Evolutionary conservation across 2,329 filamentous ascomycete genomes (phyloP), one percentile per base, ranked within the genome.

Genomic region (Paecilomyces niveus): DNA sequence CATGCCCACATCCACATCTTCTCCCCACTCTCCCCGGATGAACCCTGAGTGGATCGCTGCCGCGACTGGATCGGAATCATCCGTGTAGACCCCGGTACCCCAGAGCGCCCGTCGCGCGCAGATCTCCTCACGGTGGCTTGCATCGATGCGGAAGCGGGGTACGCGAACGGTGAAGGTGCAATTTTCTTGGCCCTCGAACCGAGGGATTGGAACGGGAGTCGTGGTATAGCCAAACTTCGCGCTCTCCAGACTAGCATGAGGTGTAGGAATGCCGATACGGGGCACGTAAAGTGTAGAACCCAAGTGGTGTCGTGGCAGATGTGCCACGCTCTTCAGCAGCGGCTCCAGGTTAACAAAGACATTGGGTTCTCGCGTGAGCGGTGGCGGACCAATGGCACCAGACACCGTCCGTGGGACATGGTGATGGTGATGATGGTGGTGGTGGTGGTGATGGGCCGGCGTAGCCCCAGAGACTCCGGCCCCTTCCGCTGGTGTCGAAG

Each of bases 21-120:
- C 86, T 3, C 85, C 80, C 89, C 92, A 96, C 66, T 92, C 90
- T 33, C 93, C 93, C 50, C 88, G 86, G 64, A 99, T 89, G 86
- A 92, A 97, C 3, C 94, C 94, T 1, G 87, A 87, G 72, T 99
- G 94, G 53, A 99, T 93, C 60, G 92, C 93, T 1, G 93, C 92
- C 0, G 92, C 93, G 24, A 99, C 83, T 0, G 94, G 86, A 69
- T 99, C 94, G 0, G 92, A 96, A 73, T 99, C 94, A 66, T 99
- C 94, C 0, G 92, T 96, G 70, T 97, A 97, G 6, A 99, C 83
- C 39, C 95, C 92, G 0, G 91, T 94, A 1, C 94, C 94, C 92
- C 93, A 99, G 0, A 99, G 73, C 7, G 90, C 89, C 21, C 89
- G 84, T 33, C 90, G 84, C 7, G 85, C 78, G 10, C 92, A 95